Evolutionary conservation across 192 early-diverging fungal genomes (phyloP), one percentile per base, ranked within the genome.

Genomic region (Backusella tarrabulga): DNA sequence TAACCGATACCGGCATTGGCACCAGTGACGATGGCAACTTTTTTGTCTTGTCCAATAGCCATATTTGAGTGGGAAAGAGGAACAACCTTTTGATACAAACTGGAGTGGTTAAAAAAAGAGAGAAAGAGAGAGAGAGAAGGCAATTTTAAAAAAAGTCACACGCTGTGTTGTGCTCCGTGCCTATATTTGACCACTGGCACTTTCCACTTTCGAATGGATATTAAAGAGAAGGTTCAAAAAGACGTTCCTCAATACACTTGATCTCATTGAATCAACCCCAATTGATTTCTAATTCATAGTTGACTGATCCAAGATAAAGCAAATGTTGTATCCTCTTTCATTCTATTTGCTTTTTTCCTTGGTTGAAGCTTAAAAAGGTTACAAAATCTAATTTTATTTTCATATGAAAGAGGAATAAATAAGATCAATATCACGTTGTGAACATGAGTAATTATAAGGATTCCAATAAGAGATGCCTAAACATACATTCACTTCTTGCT

Each of bases 1-100:
- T 83, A 90, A 26, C 89, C 89, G 34, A 90, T 81, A 1, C 87
- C 86, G 36, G 80, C 68, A 74, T 87, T 87, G n/a, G 86, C 84
- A 15, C 86, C 86, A n/a, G 86, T 87, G 42, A 87, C 78, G 23
- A 87, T 84, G 70, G 86, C 84, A 29, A 85, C 72, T 46, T 60
- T 84, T 44, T 75, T 74, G 46, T 77, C 32, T 35, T 54, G 56
- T 52, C 50, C 46, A 4, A 54, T 21, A 17, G 14, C 17, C 72
- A 73, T 73, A 23, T 1, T 73, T 54, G 44, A 46, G 23, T 4
- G 34, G 56, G 34, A 29, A 72, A 52, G 29, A 72, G 19, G n/a
- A 23, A 21, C 15, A 56, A 36, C 23, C 29, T 52, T 32, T 32
- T n/a, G 21, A 21, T n/a, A 23, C 6, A 23, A 54, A 54, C 11